Evolutionary conservation across 805 yeast species (phyloP), one percentile per base, ranked within the genome.

Genomic region (Candida piceae): DNA sequence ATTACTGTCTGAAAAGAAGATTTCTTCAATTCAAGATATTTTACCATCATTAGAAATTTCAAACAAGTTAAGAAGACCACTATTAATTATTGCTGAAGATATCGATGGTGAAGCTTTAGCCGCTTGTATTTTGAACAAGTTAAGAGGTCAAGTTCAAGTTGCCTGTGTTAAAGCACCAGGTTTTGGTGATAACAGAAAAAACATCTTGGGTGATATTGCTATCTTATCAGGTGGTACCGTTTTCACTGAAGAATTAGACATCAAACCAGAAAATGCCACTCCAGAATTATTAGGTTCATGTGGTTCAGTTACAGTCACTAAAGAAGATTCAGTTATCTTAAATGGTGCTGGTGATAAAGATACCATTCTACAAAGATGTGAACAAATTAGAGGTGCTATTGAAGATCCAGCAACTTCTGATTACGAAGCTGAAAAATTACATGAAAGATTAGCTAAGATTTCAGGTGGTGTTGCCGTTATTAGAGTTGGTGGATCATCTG

Each of bases 161-260:
- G 84, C 93, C 62, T 94, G 93, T 52, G 96, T 93, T 50, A 90
- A 89, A 75, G 96, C 97, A 23, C 98, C 98, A 55, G 98, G 98
- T 36, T 93, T 90, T 58, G 98, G 97, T 65, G 98, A 93, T 72
- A 89, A 93, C 80, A 84, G 97, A 72, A 85, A 86, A 76, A 88
- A 88, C 74, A 88, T 85, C 49, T 71, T 93, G 46, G 96, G 96
- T 50, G 98, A 93, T 65, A 80, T 93, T 64, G 96, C 96, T 57
- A 82, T 87, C 55, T 74, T 89, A 45, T 82, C 97, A 30, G 97
- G 97, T 44, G 96, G 96, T 66, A 85, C 96, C 34, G 81, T 76
- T 23, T 76, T 76, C 69, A 87, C 96, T 49, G 96, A 89, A 66
- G 97, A 93, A 65, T 75, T 88, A 53, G 97, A 88, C 62, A 75